Evolutionary conservation across 208 protist genomes (phyloP).

Genomic region (Acanthamoeba healyi): DNA sequence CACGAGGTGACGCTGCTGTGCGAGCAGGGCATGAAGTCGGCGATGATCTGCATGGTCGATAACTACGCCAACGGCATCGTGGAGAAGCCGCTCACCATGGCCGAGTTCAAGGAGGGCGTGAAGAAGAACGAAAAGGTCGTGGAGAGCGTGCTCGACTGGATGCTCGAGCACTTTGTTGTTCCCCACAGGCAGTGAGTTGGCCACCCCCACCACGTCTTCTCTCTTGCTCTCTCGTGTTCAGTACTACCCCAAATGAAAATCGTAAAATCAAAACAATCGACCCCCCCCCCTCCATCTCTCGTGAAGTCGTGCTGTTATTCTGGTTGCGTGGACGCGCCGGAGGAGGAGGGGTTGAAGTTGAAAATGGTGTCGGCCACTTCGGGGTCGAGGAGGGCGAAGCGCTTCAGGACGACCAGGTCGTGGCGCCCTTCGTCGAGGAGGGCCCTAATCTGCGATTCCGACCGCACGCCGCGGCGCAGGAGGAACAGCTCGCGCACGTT

Average conservation of each 20-base stretch:
- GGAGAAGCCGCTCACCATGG: slow-evolving; percentile 68
- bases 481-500: slow-evolving; percentile 51
- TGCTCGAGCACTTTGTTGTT: slow-evolving; percentile 72
- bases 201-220: not conserved
- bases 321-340: not conserved
- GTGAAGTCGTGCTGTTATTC: not conserved
- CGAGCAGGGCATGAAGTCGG: slow-evolving; percentile 67
- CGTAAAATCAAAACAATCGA: too few relatives aligned
- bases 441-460: not conserved
- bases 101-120: slow-evolving; percentile 74
- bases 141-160: slow-evolving; percentile 60
- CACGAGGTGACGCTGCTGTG: slow-evolving; percentile 73
- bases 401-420: not conserved
- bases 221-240: too few relatives aligned
- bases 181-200: not conserved
- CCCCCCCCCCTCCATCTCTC: too few relatives aligned
- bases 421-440: slow-evolving; percentile 1
- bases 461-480: not conserved
- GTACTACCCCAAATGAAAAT: too few relatives aligned
- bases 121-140: slow-evolving; percentile 65
- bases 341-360: not conserved
- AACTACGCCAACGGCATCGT: slow-evolving; percentile 79
- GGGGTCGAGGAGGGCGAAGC: slow-evolving; percentile 5
- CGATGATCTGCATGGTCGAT: slow-evolving; percentile 79
- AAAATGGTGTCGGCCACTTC: not conserved